A percentile compares a stretch with the other conserved stretches of the same genome.
Evolutionary conservation across 108 stramenopile species (phyloP).

Genomic region (Aureococcus anophagefferens): DNA sequence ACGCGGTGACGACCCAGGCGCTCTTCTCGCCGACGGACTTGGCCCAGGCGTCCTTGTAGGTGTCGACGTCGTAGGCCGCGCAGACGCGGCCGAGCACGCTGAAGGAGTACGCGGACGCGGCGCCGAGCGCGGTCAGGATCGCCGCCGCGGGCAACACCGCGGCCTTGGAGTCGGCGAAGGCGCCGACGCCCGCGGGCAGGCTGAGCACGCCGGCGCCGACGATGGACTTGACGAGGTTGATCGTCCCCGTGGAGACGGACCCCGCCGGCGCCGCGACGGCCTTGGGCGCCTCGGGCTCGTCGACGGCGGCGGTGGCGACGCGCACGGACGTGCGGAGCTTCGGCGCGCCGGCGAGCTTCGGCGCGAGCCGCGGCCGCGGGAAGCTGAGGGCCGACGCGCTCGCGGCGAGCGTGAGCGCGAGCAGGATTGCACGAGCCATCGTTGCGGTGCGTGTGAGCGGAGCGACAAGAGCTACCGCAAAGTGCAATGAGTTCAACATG

Average conservation of each 20-base stretch:
- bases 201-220: conserved; percentile 74
- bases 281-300: no score
- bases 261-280: no score
- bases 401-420: no score
- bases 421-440: no score
- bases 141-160: conserved; percentile 53
- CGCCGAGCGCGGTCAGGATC: conserved; percentile 55
- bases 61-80: conserved; percentile 19
- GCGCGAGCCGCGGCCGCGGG: no score
- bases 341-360: no score
- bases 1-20: conserved; percentile 60
- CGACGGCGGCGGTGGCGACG: no score
- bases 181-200: conserved; percentile 64
- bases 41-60: conserved; percentile 76
- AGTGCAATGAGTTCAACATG: no score
- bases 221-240: conserved; percentile 80
- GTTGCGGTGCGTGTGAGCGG: no score
- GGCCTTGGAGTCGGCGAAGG: conserved; percentile 33
- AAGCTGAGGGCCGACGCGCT: no score
- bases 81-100: conserved; percentile 54
- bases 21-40: conserved; percentile 43
- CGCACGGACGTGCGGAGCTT: no score
- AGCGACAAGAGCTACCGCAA: no score
- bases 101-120: conserved; percentile 77
- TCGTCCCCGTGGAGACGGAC: conserved; percentile 24